A percentile compares a stretch with the other conserved stretches of the same genome.
Conservation (phyloP, 2,329 filamentous ascomycete genomes). For the Aspergillus aculeatus region DNA sequence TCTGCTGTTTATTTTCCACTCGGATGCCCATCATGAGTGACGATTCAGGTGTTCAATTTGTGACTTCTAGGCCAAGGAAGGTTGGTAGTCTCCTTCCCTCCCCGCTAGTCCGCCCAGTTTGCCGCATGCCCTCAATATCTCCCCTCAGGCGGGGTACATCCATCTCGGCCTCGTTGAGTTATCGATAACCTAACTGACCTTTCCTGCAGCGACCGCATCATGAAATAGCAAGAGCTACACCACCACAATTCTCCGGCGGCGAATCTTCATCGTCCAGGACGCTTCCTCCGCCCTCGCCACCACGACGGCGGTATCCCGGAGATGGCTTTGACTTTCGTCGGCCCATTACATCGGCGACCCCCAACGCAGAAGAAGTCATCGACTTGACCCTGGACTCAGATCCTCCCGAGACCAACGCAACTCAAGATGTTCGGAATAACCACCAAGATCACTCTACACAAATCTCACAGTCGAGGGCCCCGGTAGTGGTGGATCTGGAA, state of each 20-base stretch:
- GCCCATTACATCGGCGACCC: constrained; percentile 46
- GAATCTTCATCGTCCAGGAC: constrained; percentile 24
- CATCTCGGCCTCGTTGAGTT: not conserved
- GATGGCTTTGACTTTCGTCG: constrained; percentile 57
- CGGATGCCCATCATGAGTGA: constrained; percentile 33
- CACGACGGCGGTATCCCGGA: constrained; percentile 43
- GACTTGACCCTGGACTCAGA: constrained; percentile 50
- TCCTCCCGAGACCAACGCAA: constrained; percentile 20
- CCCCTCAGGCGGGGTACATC: constrained; percentile 24
- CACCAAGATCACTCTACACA: not conserved
- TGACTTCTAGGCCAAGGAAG: constrained; percentile 41
- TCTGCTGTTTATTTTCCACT: not conserved
- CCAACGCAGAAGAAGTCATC: constrained; percentile 40
- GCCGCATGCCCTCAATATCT: not conserved
- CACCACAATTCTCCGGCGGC: constrained; percentile 27
- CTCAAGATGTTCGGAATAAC: not conserved
- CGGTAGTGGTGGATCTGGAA: constrained; percentile 43
- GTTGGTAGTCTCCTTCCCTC: constrained; percentile 25
- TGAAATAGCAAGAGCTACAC: constrained; percentile 37
- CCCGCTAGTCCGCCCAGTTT: constrained; percentile 8
- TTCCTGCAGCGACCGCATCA: constrained; percentile 33
- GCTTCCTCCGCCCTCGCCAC: constrained; percentile 32
- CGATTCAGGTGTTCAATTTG: constrained; percentile 36
- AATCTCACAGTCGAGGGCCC: constrained; percentile 25
- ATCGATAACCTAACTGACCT: constrained; percentile 16